phyloP scores from a whole-genome alignment of 129 eudicot species.

The Tagetes erecta region DNA sequence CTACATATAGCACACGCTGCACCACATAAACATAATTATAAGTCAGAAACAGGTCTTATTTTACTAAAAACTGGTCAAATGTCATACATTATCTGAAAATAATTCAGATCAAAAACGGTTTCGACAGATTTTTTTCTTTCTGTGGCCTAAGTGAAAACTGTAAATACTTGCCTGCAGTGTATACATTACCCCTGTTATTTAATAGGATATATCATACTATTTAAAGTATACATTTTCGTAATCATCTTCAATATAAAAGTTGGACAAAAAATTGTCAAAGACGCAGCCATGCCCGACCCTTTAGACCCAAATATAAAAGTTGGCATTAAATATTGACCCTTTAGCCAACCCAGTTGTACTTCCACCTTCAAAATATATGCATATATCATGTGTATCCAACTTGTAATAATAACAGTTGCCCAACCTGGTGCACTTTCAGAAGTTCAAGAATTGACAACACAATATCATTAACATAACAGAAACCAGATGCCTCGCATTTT shows the following conservation, averaged over 20 bases:
- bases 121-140: too few species aligned
- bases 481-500: conserved; percentile 85
- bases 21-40: conserved; percentile 19
- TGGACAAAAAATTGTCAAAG: not conserved
- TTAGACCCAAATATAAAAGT: not conserved
- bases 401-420: conserved; percentile 14
- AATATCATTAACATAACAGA: conserved; percentile 75
- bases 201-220: not conserved
- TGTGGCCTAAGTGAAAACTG: not conserved
- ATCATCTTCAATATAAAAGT: too few species aligned
- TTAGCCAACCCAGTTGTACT: not conserved
- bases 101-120: too few species aligned
- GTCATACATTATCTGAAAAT: too few species aligned
- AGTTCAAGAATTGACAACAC: conserved; percentile 75
- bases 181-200: not conserved
- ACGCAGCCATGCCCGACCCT: not conserved
- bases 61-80: not conserved
- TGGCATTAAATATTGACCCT: not conserved
- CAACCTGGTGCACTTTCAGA: conserved; percentile 70
- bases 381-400: not conserved
- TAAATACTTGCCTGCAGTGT: not conserved
- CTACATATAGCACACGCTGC: conserved; percentile 95
- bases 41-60: not conserved
- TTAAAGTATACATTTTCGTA: too few species aligned
- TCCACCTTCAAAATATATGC: not conserved